Base-by-base conservation (phyloP, 805 yeast species). In the Candida pini region DNA sequence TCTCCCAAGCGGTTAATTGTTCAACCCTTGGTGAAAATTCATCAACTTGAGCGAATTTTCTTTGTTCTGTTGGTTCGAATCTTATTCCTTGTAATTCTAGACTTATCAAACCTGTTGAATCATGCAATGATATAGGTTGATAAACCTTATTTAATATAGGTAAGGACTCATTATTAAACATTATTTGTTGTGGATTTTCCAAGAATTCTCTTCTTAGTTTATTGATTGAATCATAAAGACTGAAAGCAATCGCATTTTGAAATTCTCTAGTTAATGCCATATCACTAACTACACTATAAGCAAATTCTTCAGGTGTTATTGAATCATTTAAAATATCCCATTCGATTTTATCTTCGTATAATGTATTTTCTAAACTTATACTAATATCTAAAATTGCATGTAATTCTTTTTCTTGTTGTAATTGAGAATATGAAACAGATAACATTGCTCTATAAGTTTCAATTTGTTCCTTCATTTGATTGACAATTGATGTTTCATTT, bases 311-410 rank as follows among this genome's bases (percentile, higher is more conserved):
- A 0, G 98, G 97, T 1, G 87, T 73, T 16, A 83, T 53, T 24
- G 53, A 35, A 23, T 63, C 68, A 42, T 63, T 69, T 6, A 63
- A 51, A 28, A 92, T 65, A 52, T 92, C 94, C 97, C 97, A 90
- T 60, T 92, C 97, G 44, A 92, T 81, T 55, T 83, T 82, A 59
- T 92, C 98, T 47, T 88, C 95, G 50, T 79, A 88, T 27, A 89
- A 69, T 47, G 79, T 80, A 53, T 84, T 84, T 44, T 88, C 87
- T 41, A 92, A 63, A 52, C 82, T 86, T 31, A 92, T 84, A 12
- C 90, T 78, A 25, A 92, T 60, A 44, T 87, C 84, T 23, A 92
- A 71, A 4, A 92, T 71, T 2, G 84, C 95, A 50, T 84, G 92
- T 19, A 80, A 62, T 38, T 78, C 85, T 25, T 61, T 64, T 38